phyloP scores from a whole-genome alignment of 495 filamentous ascomycete genomes.

The Extremus antarcticus region DNA sequence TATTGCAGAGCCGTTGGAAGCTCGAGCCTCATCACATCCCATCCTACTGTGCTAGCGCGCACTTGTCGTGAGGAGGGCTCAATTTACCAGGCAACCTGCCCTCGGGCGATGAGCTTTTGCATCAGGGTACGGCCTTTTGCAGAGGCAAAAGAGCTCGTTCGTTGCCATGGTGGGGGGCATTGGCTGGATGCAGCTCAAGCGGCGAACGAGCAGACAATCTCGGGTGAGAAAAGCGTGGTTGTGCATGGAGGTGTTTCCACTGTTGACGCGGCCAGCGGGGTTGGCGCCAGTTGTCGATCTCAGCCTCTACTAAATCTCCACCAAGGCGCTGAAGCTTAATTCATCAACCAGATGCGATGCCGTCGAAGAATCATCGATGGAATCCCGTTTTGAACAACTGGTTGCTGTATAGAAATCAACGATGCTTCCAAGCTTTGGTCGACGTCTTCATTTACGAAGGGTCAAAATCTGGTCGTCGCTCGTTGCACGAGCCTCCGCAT shows the following conservation, averaged over 20 bases:
- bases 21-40: not conserved
- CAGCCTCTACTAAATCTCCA: not conserved
- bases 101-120: too few relatives aligned
- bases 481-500: not conserved
- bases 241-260: not conserved
- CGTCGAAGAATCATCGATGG: too few relatives aligned
- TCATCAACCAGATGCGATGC: too few relatives aligned
- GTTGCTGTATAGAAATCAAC: too few relatives aligned
- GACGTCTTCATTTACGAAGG: too few relatives aligned
- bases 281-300: not conserved
- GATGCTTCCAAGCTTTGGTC: too few relatives aligned
- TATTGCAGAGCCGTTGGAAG: not conserved
- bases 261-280: not conserved
- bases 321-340: not conserved
- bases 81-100: not conserved
- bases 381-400: too few relatives aligned
- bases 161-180: not conserved
- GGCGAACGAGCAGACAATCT: not conserved
- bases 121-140: too few relatives aligned
- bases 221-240: not conserved
- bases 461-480: too few relatives aligned
- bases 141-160: not conserved
- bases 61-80: not conserved
- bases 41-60: not conserved
- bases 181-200: not conserved